Evolutionary conservation across 768 basidiomycete species (phyloP).

Genomic region (Amanita fuliginea): DNA sequence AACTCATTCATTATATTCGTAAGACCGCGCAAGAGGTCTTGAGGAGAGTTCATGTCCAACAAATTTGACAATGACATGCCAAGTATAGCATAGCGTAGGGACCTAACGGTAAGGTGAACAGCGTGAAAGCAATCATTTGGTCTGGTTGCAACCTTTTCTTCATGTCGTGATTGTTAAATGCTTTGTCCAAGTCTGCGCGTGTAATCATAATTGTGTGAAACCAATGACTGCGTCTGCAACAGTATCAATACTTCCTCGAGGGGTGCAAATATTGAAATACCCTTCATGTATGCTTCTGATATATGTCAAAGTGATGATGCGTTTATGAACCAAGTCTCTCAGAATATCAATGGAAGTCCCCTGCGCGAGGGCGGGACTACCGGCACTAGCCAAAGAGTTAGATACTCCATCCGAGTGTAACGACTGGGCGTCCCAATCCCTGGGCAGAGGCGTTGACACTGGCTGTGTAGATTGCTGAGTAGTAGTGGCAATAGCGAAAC

Average conservation of each 20-base stretch:
- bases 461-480: constrained; percentile 30
- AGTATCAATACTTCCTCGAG: constrained; percentile 6
- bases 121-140: background rate
- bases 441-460: constrained; percentile 25
- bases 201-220: constrained; percentile 81
- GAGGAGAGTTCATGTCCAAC: constrained; percentile 70
- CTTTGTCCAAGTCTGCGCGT: constrained; percentile 58
- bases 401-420: constrained; percentile 35
- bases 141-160: constrained; percentile 50
- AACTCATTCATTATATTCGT: constrained; percentile 65
- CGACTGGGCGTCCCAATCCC: constrained; percentile 72
- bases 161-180: constrained; percentile 67
- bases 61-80: constrained; percentile 79
- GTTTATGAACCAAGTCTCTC: constrained; percentile 71
- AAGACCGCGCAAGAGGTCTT: constrained; percentile 70
- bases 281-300: constrained; percentile 81
- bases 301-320: constrained; percentile 79
- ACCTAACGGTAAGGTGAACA: constrained; percentile 29
- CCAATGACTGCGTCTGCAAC: constrained; percentile 66
- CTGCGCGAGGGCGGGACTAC: constrained; percentile 38
- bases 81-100: constrained; percentile 72
- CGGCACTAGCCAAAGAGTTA: constrained; percentile 22
- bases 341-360: constrained; percentile 72
- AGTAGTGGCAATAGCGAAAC: constrained; percentile 26
- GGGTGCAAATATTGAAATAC: constrained; percentile 28